phyloP scores from a whole-genome alignment of 495 filamentous ascomycete species.

The Penicillium subrubescens region DNA sequence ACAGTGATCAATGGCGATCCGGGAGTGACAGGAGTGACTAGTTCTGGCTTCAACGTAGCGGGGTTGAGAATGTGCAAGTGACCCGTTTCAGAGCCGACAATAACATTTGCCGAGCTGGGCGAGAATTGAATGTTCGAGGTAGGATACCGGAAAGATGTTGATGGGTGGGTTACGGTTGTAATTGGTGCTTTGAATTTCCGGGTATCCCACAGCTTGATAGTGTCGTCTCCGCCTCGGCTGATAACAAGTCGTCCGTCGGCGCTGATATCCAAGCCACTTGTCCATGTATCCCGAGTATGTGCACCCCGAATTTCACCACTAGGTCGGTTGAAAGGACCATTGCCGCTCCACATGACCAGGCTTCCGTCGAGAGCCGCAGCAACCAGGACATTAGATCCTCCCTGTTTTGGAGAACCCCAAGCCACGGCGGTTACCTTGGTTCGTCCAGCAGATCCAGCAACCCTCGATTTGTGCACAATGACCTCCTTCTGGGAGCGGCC shows the following conservation, averaged over 20 bases:
- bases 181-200: constrained; percentile 92
- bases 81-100: constrained; percentile 85
- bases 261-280: constrained; percentile 89
- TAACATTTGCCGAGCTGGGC: constrained; percentile 74
- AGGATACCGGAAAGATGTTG: constrained; percentile 80
- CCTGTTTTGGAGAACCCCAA: constrained; percentile 80
- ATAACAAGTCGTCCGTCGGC: constrained; percentile 85
- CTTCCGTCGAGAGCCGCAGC: constrained; percentile 89
- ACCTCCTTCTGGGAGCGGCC: constrained; percentile 87
- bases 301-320: constrained; percentile 85
- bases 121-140: constrained; percentile 88
- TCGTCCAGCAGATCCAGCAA: constrained; percentile 81
- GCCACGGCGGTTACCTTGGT: constrained; percentile 91
- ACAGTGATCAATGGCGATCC: constrained; percentile 80
- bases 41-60: constrained; percentile 79
- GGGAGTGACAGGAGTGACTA: constrained; percentile 83
- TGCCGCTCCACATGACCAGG: constrained; percentile 87
- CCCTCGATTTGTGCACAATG: constrained; percentile 90
- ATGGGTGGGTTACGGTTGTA: constrained; percentile 73
- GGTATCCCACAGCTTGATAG: constrained; percentile 90
- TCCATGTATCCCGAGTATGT: constrained; percentile 85
- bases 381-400: constrained; percentile 76
- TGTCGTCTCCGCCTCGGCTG: constrained; percentile 87
- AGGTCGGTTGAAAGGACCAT: constrained; percentile 84
- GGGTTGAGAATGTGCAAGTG: constrained; percentile 92